A percentile compares a stretch with the other conserved stretches of the same genome.
phyloP scores from a whole-genome alignment of 495 filamentous ascomycete genomes.

The Opeltia flavorubescens region DNA sequence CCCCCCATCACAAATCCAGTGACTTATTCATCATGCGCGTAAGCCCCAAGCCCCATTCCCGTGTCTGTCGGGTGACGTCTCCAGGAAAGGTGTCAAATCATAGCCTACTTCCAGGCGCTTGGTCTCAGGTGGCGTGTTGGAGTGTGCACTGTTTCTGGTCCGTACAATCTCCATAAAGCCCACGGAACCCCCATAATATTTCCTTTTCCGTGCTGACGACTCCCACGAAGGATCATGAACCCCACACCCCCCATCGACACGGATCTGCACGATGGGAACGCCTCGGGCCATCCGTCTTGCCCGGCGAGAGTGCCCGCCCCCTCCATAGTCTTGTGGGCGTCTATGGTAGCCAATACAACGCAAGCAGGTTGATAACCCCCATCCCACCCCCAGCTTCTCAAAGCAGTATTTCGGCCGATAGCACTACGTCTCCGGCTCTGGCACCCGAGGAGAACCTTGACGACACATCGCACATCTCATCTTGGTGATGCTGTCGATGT shows the following conservation, averaged over 20 bases:
- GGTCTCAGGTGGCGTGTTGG: not conserved
- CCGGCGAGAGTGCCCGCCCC: not conserved
- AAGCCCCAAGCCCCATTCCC: not conserved
- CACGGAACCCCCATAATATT: not conserved
- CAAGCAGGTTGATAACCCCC: no score
- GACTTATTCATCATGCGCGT: not conserved
- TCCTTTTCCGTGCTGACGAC: no score
- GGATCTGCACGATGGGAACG: slow-evolving; percentile 1
- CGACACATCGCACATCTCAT: no score
- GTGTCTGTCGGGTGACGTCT: not conserved
- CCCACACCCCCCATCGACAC: not conserved
- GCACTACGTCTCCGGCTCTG: no score
- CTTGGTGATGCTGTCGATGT: no score
- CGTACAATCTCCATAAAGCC: not conserved
- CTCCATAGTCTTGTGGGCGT: not conserved
- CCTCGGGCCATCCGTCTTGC: not conserved
- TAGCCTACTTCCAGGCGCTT: no score
- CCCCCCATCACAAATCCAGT: not conserved
- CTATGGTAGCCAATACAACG: not conserved
- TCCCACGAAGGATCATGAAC: no score
- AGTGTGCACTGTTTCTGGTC: no score
- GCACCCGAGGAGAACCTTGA: no score
- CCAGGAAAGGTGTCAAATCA: not conserved
- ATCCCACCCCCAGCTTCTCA: no score
- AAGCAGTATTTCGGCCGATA: no score